Evolutionary conservation across 2,329 filamentous ascomycete species (phyloP).

Genomic region (Pseudocercospora cruenta): DNA sequence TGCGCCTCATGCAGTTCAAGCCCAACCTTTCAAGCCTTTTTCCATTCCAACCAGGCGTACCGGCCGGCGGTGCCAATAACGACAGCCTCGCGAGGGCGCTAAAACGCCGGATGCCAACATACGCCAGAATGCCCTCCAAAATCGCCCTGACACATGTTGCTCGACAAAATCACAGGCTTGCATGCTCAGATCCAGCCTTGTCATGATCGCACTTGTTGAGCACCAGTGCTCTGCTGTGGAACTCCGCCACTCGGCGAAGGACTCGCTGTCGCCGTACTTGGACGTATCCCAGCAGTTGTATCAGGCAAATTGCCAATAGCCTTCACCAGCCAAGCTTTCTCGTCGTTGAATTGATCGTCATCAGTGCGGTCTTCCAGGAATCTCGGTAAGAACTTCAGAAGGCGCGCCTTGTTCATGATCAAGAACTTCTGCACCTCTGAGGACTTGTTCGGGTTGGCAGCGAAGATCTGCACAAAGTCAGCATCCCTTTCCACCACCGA

Average conservation of each 20-base stretch:
- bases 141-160: not conserved
- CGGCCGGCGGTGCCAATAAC: not conserved
- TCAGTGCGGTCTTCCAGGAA: constrained; percentile 95
- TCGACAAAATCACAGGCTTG: not conserved
- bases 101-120: not conserved
- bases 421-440: constrained; percentile 92
- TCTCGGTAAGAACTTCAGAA: constrained; percentile 83
- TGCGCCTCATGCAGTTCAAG: not conserved
- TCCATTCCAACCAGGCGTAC: not conserved
- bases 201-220: constrained; percentile 10
- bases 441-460: constrained; percentile 98
- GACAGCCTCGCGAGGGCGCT: not conserved
- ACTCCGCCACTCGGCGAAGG: not conserved
- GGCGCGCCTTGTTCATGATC: constrained; percentile 91
- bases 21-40: too few species aligned
- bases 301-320: constrained; percentile 65
- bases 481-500: too few species aligned
- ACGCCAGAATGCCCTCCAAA: not conserved
- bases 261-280: constrained; percentile 11
- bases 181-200: not conserved
- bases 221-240: constrained; percentile 1
- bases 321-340: constrained; percentile 95
- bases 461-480: constrained; percentile 71
- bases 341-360: constrained; percentile 97
- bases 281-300: constrained; percentile 31